phyloP scores from a whole-genome alignment of 139 green algal species.

The Gonium pectorale region DNA sequence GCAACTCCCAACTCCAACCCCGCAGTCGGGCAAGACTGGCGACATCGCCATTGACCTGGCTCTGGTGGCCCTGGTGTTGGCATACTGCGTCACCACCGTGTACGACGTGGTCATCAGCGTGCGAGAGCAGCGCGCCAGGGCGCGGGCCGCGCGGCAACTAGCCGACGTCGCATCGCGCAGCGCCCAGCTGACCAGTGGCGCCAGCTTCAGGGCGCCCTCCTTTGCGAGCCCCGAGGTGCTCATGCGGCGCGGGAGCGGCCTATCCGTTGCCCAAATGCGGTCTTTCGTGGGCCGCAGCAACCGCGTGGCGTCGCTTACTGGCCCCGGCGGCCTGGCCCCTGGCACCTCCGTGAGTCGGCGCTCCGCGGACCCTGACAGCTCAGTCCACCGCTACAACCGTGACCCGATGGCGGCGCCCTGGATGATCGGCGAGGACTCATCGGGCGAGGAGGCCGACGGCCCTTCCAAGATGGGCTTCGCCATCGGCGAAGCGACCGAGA shows the following conservation, averaged over 20 bases:
- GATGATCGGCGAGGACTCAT: too few relatives aligned
- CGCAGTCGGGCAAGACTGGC: neutral
- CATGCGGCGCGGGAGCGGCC: neutral
- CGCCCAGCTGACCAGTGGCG: neutral
- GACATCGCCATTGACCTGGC: constrained; percentile 1
- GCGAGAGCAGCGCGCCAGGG: constrained; percentile 5
- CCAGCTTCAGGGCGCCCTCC: too few relatives aligned
- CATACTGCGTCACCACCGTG: neutral
- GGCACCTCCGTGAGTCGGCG: too few relatives aligned
- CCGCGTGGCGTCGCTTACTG: neutral
- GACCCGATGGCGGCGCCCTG: too few relatives aligned
- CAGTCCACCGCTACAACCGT: too few relatives aligned
- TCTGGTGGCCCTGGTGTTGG: neutral
- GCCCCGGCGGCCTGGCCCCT: too few relatives aligned
- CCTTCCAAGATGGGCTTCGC: too few relatives aligned
- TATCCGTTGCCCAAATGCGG: neutral
- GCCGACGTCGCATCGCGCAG: neutral
- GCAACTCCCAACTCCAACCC: neutral
- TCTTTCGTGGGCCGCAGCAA: neutral
- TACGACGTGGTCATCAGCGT: neutral
- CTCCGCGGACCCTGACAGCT: too few relatives aligned
- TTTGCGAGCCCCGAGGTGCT: neutral
- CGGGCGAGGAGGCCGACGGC: too few relatives aligned
- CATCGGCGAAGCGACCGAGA: too few relatives aligned
- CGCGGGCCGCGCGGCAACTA: neutral